Evolutionary conservation across 2,329 filamentous ascomycete genomes (phyloP).

Genomic region (Penicillium thymicola): DNA sequence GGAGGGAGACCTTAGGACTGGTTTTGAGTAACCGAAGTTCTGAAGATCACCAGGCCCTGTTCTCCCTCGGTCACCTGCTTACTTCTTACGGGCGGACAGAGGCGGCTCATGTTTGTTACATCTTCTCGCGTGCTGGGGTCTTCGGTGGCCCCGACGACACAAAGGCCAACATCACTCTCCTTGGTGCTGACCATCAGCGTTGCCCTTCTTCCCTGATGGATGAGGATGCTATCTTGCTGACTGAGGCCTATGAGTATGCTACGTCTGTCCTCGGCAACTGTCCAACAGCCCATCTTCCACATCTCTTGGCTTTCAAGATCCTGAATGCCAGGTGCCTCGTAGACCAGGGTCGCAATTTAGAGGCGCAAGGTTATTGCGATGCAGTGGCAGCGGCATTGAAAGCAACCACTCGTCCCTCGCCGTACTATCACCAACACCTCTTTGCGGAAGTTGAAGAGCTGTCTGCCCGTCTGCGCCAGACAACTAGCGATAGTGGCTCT

Average conservation of each 20-base stretch:
- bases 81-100: constrained; percentile 82
- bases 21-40: constrained; percentile 83
- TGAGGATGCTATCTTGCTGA: constrained; percentile 84
- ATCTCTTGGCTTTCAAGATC: constrained; percentile 87
- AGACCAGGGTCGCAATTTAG: constrained; percentile 75
- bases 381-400: constrained; percentile 72
- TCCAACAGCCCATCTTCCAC: constrained; percentile 62
- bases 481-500: constrained; percentile 75
- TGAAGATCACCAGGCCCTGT: constrained; percentile 73
- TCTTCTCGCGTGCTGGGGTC: constrained; percentile 73
- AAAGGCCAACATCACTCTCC: constrained; percentile 71
- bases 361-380: constrained; percentile 90
- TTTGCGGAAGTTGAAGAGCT: constrained; percentile 79
- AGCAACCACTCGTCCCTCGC: constrained; percentile 76
- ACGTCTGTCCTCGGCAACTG: constrained; percentile 65
- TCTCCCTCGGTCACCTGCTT: constrained; percentile 76
- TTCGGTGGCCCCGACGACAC: constrained; percentile 83
- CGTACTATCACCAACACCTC: constrained; percentile 77
- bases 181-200: constrained; percentile 77
- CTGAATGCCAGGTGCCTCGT: constrained; percentile 81
- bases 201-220: constrained; percentile 71
- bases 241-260: constrained; percentile 91
- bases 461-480: constrained; percentile 75
- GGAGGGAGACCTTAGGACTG: constrained; percentile 84
- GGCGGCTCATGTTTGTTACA: constrained; percentile 88